phyloP scores from a whole-genome alignment of 108 stramenopile genomes.

The Cyclotella sp. region DNA sequence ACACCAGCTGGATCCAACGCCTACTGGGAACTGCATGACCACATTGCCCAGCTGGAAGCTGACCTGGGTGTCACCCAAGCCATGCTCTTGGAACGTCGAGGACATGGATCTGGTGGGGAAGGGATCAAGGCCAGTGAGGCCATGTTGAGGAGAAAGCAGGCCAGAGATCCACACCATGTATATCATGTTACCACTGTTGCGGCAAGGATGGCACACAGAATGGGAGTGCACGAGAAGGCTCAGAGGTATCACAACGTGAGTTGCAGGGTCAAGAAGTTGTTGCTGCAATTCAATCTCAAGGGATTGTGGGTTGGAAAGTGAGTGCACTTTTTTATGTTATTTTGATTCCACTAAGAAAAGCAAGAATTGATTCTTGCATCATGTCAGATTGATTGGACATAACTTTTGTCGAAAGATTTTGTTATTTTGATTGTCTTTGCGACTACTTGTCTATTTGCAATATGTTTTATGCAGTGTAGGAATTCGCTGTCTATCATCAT shows the following conservation, averaged over 20 bases:
- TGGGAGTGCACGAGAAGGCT: constrained; percentile 46
- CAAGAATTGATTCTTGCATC: too few relatives aligned
- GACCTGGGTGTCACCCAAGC: constrained; percentile 17
- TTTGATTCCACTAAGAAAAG: too few relatives aligned
- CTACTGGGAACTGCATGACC: constrained; percentile 48
- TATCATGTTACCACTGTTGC: constrained; percentile 27
- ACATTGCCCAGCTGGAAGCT: constrained; percentile 30
- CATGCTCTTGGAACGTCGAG: neutral
- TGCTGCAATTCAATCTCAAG: constrained; percentile 80
- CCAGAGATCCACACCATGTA: constrained; percentile 49
- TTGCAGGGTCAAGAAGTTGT: constrained; percentile 48
- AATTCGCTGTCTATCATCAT: too few relatives aligned
- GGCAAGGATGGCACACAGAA: constrained; percentile 50
- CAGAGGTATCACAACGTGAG: constrained; percentile 53
- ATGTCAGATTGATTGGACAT: neutral
- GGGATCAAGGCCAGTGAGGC: constrained; percentile 13
- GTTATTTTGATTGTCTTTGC: too few relatives aligned
- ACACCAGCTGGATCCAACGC: constrained; percentile 23
- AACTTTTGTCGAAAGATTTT: too few relatives aligned
- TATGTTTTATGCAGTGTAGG: too few relatives aligned
- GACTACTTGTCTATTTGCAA: too few relatives aligned
- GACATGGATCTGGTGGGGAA: neutral
- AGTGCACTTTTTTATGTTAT: constrained; percentile 49
- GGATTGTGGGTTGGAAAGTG: constrained; percentile 89
- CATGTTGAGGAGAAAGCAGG: constrained; percentile 27